Conservation (phyloP, 2,329 filamentous ascomycete species). For the Cladosporium phlei region DNA sequence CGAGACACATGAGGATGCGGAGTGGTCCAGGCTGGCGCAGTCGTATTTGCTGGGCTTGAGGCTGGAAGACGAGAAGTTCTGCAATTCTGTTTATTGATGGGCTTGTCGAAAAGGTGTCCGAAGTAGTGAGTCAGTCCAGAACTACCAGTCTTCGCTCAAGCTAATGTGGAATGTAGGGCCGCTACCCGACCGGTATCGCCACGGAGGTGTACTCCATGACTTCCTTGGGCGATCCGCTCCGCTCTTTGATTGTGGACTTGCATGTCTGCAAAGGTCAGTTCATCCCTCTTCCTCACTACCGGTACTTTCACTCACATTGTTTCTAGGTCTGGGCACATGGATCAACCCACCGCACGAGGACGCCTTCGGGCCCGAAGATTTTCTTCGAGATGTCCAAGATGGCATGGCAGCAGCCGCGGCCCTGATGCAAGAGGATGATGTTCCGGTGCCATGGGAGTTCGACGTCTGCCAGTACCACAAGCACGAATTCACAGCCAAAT, state of each 20-base stretch:
- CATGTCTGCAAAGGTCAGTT: slow-evolving; percentile 20
- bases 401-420: slow-evolving; percentile 7
- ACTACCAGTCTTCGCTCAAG: background rate
- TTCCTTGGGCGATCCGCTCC: slow-evolving; percentile 15
- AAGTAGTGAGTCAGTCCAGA: slow-evolving; percentile 1
- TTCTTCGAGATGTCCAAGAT: slow-evolving; percentile 14
- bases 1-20: slow-evolving; percentile 15
- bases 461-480: slow-evolving; percentile 4
- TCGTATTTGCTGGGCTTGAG: slow-evolving; percentile 25
- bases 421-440: slow-evolving; percentile 6
- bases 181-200: slow-evolving; percentile 21
- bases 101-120: slow-evolving; percentile 15
- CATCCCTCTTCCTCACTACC: background rate
- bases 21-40: slow-evolving; percentile 20
- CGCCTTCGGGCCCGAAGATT: slow-evolving; percentile 16
- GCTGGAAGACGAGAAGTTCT: slow-evolving; percentile 24
- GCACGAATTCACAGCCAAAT: background rate
- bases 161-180: slow-evolving; percentile 9
- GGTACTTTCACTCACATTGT: background rate
- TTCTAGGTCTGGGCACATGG: slow-evolving; percentile 8
- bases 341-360: slow-evolving; percentile 19
- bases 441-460: slow-evolving; percentile 17
- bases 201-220: slow-evolving; percentile 18
- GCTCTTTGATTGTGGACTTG: slow-evolving; percentile 20
- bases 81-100: slow-evolving; percentile 23